phyloP scores from a whole-genome alignment of 106 monocot species.

The Dendrobium officinale region DNA sequence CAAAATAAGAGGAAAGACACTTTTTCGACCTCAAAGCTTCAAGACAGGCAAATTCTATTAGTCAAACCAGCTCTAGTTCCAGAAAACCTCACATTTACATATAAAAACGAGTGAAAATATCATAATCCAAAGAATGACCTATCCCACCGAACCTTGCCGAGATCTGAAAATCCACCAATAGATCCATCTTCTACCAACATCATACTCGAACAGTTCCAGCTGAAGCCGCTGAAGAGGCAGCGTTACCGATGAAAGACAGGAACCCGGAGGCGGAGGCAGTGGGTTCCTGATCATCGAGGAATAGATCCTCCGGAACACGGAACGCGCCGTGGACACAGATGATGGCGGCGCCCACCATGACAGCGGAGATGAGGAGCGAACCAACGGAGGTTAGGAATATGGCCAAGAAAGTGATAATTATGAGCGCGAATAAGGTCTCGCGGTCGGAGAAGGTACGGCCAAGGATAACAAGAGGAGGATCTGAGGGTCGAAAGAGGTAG shows the following conservation, averaged over 20 bases:
- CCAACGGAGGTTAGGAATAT: constrained; percentile 49
- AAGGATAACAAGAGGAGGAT: constrained; percentile 32
- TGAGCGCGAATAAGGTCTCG: constrained; percentile 26
- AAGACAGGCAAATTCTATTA: not conserved
- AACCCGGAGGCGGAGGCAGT: constrained; percentile 18
- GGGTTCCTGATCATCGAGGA: constrained; percentile 42
- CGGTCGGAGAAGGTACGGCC: constrained; percentile 45
- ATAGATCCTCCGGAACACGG: constrained; percentile 46
- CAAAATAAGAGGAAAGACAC: not conserved
- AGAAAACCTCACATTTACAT: not conserved
- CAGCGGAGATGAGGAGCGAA: constrained; percentile 33
- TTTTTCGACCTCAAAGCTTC: not conserved
- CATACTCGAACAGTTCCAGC: constrained; percentile 1
- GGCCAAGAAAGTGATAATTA: constrained; percentile 27
- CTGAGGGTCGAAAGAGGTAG: constrained; percentile 49
- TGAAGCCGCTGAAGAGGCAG: constrained; percentile 16
- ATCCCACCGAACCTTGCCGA: not conserved
- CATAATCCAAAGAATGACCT: not conserved
- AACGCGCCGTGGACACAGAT: constrained; percentile 44
- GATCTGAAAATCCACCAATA: not conserved
- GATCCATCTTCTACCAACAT: not conserved
- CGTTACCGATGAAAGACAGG: constrained; percentile 25
- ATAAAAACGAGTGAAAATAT: not conserved
- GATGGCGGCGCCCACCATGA: constrained; percentile 24
- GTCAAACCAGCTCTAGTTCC: not conserved